A percentile compares a stretch with the other conserved stretches of the same genome.
These are phyloP conservation scores for Thraustochytrium striatum DNA, from an alignment of 352 stramenopile genomes.

Conservation along the genomic window DNA sequence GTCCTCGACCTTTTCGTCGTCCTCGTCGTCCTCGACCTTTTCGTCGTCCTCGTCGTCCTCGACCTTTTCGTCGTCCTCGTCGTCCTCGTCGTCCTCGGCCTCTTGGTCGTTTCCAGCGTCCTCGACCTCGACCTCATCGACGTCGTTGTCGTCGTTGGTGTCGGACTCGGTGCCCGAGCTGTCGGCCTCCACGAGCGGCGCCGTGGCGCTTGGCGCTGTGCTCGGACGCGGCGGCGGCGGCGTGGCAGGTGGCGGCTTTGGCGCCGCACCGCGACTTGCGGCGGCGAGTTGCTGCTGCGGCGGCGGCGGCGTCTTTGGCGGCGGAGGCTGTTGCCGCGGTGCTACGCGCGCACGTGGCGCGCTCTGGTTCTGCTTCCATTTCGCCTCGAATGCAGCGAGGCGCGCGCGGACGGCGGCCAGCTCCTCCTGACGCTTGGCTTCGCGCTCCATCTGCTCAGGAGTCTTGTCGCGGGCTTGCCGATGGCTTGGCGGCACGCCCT, in stretches of 20 bases:
- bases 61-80: not conserved
- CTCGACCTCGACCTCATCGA: not conserved
- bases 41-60: not conserved
- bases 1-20: too few relatives aligned
- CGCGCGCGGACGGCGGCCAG: conserved; percentile 25
- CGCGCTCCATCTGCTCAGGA: conserved; percentile 16
- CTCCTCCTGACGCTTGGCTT: conserved; percentile 38
- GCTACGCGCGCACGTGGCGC: too few relatives aligned
- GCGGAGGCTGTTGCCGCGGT: too few relatives aligned
- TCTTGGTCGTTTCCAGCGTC: not conserved
- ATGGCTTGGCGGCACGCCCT: too few relatives aligned
- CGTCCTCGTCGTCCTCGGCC: not conserved
- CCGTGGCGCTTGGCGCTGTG: not conserved
- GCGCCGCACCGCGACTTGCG: too few relatives aligned
- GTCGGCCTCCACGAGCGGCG: not conserved
- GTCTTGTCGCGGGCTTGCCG: too few relatives aligned
- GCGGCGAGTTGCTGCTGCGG: too few relatives aligned
- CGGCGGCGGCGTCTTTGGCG: too few relatives aligned
- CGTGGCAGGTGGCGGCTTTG: not conserved
- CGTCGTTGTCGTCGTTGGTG: not conserved
- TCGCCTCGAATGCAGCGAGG: conserved; percentile 23
- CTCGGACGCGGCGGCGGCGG: not conserved
- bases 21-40: conserved; percentile 64
- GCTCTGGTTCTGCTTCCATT: conserved; percentile 45
- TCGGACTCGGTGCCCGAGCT: not conserved